Percentiles rank a stretch among this genome's conserved stretches.
phyloP scores from a whole-genome alignment of 2,329 filamentous ascomycete genomes.

The Rhynchosporium secalis region DNA sequence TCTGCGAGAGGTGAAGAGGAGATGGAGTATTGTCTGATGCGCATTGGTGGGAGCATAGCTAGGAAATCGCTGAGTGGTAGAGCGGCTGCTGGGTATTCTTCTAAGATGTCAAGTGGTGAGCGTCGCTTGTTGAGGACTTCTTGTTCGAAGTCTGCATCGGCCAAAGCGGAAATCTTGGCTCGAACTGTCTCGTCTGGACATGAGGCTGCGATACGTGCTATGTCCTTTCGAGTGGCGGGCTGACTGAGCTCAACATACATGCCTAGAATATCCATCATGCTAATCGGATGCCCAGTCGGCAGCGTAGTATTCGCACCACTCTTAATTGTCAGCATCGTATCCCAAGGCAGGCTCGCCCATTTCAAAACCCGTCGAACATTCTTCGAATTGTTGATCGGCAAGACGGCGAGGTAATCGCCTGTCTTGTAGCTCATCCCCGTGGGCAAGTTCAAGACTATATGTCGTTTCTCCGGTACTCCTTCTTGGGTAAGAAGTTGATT shows the following conservation, averaged over 20 bases:
- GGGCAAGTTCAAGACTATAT: slow-evolving; percentile 47
- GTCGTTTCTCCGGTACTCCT: slow-evolving; percentile 57
- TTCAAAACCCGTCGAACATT: slow-evolving; percentile 17
- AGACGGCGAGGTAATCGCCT: slow-evolving; percentile 24
- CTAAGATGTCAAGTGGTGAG: slow-evolving; percentile 68
- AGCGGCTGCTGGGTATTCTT: slow-evolving; percentile 58
- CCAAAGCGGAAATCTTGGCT: slow-evolving; percentile 43
- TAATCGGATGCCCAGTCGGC: slow-evolving; percentile 49
- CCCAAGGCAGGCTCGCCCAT: background rate
- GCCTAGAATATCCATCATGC: slow-evolving; percentile 53
- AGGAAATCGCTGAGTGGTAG: slow-evolving; percentile 68
- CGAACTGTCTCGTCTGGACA: slow-evolving; percentile 47
- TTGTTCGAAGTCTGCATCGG: slow-evolving; percentile 27
- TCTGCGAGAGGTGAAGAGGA: slow-evolving; percentile 73
- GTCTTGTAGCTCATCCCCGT: slow-evolving; percentile 19
- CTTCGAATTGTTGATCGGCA: slow-evolving; percentile 21
- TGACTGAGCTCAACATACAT: slow-evolving; percentile 61
- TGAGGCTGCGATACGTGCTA: slow-evolving; percentile 45
- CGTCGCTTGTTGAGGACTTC: slow-evolving; percentile 50
- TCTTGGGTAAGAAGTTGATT: slow-evolving; percentile 52
- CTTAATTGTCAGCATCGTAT: background rate
- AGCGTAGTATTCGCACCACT: slow-evolving; percentile 48
- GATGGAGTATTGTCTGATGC: slow-evolving; percentile 77
- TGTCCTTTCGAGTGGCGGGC: slow-evolving; percentile 50
- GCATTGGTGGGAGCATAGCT: slow-evolving; percentile 73